A percentile compares a stretch with the other conserved stretches of the same genome.
phyloP scores from a whole-genome alignment of 192 early-diverging fungal species.

The Podila epicladia region DNA sequence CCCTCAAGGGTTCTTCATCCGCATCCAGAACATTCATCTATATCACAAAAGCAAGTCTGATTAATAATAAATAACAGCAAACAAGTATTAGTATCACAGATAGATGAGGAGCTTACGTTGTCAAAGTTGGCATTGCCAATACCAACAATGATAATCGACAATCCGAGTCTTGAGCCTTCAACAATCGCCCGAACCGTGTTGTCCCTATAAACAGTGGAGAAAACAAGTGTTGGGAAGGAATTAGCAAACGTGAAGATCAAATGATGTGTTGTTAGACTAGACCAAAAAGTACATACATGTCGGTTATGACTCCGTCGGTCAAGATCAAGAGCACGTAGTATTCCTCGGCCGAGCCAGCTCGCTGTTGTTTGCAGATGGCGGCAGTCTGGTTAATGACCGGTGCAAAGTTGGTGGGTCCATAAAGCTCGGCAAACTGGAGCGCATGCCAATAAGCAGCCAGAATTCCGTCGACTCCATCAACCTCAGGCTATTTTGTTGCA shows the following conservation, averaged over 20 bases:
- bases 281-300: conserved; percentile 17
- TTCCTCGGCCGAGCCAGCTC: conserved; percentile 49
- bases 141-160: conserved; percentile 69
- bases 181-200: conserved; percentile 65
- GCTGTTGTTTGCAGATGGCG: conserved; percentile 42
- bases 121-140: conserved; percentile 66
- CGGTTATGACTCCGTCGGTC: conserved; percentile 48
- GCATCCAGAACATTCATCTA: conserved; percentile 66
- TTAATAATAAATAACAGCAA: too few relatives aligned
- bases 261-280: not conserved
- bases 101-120: conserved; percentile 6
- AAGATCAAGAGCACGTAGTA: conserved; percentile 44
- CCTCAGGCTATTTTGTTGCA: conserved; percentile 56
- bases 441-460: conserved; percentile 59
- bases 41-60: too few relatives aligned
- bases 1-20: conserved; percentile 54
- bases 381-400: conserved; percentile 55
- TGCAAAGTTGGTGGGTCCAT: conserved; percentile 69
- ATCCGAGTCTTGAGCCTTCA: conserved; percentile 53
- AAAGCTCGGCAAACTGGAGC: conserved; percentile 53
- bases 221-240: not conserved
- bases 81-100: too few relatives aligned
- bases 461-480: conserved; percentile 64
- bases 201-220: conserved; percentile 41
- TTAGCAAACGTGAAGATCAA: too few relatives aligned